Percentiles rank a stretch among this genome's conserved stretches.
These are phyloP conservation scores for Aspergillus eucalypticola DNA, from an alignment of 2,329 filamentous ascomycete genomes.

Conservation along the genomic window DNA sequence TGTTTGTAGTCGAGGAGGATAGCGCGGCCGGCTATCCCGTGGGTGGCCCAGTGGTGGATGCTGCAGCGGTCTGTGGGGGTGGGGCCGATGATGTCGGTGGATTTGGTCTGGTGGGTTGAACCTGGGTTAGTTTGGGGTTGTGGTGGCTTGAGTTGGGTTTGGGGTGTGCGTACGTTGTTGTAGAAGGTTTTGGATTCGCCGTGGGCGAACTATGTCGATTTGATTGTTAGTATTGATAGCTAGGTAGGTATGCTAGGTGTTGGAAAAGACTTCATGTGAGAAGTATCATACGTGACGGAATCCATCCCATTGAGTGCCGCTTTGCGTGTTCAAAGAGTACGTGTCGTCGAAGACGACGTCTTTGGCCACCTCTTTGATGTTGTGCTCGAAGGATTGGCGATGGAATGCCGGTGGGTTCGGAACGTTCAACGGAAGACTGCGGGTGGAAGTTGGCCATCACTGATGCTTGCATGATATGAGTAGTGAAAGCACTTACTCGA, in stretches of 20 bases:
- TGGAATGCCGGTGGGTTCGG: conserved; percentile 56
- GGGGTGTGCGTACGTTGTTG: conserved; percentile 36
- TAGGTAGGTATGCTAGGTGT: background rate
- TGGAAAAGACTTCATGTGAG: background rate
- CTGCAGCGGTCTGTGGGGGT: conserved; percentile 41
- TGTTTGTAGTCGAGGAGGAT: conserved; percentile 46
- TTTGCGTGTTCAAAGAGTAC: conserved; percentile 52
- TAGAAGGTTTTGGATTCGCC: conserved; percentile 41
- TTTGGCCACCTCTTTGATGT: conserved; percentile 49
- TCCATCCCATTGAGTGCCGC: conserved; percentile 54
- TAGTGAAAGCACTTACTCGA: conserved; percentile 46
- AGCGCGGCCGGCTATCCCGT: conserved; percentile 46
- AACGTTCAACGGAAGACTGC: conserved; percentile 54
- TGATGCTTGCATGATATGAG: too few species aligned
- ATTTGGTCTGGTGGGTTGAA: conserved; percentile 30
- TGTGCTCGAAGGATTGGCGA: conserved; percentile 56
- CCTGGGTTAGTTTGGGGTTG: background rate
- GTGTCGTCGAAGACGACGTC: conserved; percentile 47
- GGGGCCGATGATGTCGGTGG: conserved; percentile 37
- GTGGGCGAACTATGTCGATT: conserved; percentile 38
- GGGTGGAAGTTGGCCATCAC: background rate
- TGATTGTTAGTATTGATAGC: background rate
- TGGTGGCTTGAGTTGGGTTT: background rate
- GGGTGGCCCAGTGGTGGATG: conserved; percentile 45
- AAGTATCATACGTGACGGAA: conserved; percentile 46